Conservation (phyloP, 2,329 filamentous ascomycete genomes). For the Fusarium staphyleae region DNA sequence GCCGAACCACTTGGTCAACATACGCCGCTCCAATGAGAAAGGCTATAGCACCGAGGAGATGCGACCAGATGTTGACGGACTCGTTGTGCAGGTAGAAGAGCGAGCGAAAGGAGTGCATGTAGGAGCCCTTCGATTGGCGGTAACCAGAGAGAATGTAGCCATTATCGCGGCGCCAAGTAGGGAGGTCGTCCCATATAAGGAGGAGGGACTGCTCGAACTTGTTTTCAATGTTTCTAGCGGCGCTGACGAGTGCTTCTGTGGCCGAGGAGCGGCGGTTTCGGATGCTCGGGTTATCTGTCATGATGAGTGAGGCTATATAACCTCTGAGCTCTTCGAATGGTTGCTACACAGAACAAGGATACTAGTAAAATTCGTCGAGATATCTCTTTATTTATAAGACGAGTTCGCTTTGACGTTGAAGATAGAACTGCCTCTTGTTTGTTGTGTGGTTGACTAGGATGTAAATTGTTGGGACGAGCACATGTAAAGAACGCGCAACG, state of each 20-base stretch:
- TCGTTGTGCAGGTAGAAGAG: conserved; percentile 67
- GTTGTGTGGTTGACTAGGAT: conserved; percentile 31
- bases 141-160: conserved; percentile 62
- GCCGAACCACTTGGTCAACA: conserved; percentile 64
- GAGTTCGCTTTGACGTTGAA: conserved; percentile 16
- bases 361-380: neutral
- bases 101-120: conserved; percentile 54
- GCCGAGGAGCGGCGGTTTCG: conserved; percentile 42
- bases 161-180: conserved; percentile 67
- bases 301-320: conserved; percentile 33
- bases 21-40: conserved; percentile 60
- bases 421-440: conserved; percentile 27
- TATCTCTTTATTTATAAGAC: conserved; percentile 15
- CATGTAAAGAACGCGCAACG: conserved; percentile 37
- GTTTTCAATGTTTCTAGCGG: conserved; percentile 46
- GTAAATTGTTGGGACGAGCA: conserved; percentile 44
- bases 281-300: conserved; percentile 24
- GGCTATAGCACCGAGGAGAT: conserved; percentile 69
- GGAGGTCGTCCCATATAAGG: conserved; percentile 65
- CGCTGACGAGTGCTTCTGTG: conserved; percentile 39
- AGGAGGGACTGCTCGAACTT: conserved; percentile 53
- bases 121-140: conserved; percentile 58
- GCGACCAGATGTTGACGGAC: conserved; percentile 69
- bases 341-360: neutral
- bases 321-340: neutral